These are phyloP conservation scores for Curvularia sp. DNA, from an alignment of 2,329 filamentous ascomycete genomes.

Conservation along the genomic window DNA sequence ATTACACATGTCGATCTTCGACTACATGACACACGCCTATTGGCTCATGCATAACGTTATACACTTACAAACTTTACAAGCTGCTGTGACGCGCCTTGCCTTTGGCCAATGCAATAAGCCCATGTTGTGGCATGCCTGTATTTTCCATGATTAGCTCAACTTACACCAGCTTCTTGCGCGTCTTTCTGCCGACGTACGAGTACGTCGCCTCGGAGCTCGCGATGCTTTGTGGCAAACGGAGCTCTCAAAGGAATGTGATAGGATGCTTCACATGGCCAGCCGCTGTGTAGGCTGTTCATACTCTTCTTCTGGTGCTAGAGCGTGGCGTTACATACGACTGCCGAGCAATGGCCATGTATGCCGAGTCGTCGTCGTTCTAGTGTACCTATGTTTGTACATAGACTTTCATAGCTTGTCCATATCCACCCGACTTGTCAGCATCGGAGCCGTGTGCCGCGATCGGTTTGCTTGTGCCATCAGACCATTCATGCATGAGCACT, in stretches of 20 bases:
- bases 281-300: not conserved
- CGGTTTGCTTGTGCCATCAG: conserved; percentile 11
- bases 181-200: not conserved
- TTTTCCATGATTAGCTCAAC: not conserved
- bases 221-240: conserved; percentile 15
- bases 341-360: conserved; percentile 5
- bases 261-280: conserved; percentile 1
- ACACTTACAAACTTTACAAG: conserved; percentile 2
- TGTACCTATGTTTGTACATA: not conserved
- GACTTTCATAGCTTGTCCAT: not conserved
- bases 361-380: not conserved
- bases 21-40: conserved; percentile 7
- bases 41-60: conserved; percentile 11
- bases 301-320: conserved; percentile 1
- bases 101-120: not conserved
- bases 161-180: conserved; percentile 2
- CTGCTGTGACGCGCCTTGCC: conserved; percentile 11
- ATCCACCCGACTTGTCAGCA: conserved; percentile 4
- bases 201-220: conserved; percentile 10
- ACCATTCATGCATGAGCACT: conserved; percentile 18
- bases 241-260: not conserved
- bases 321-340: conserved; percentile 1
- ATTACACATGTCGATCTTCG: conserved; percentile 15
- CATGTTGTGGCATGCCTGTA: not conserved
- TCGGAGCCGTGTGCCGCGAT: conserved; percentile 6